Percentiles rank a stretch among this genome's conserved stretches.
Evolutionary conservation across 192 early-diverging fungal genomes (phyloP).

Genomic region (Kickxella alabastrina): DNA sequence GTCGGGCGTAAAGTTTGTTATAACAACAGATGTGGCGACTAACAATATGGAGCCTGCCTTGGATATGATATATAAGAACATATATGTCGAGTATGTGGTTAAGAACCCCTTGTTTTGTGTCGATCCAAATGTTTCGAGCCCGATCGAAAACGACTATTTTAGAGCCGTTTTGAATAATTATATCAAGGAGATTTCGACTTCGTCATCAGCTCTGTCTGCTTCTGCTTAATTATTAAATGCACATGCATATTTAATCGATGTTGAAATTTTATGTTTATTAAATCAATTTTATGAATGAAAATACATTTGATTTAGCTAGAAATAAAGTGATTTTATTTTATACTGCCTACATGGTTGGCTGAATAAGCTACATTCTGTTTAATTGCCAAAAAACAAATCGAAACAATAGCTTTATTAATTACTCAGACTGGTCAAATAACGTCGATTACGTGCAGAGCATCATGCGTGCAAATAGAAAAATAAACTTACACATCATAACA

Average conservation of each 20-base stretch:
- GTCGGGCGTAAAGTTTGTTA: slow-evolving; percentile 81
- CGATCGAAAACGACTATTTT: slow-evolving; percentile 53
- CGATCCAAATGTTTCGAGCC: slow-evolving; percentile 37
- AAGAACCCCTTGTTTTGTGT: slow-evolving; percentile 77
- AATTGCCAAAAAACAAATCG: no score
- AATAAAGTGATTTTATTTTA: no score
- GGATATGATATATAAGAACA: slow-evolving; percentile 74
- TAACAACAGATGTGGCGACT: slow-evolving; percentile 73
- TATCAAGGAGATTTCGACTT: slow-evolving; percentile 35
- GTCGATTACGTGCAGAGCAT: no score
- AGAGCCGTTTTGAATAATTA: slow-evolving; percentile 48
- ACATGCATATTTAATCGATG: slow-evolving; percentile 5
- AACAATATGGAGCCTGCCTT: slow-evolving; percentile 67
- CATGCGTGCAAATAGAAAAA: no score
- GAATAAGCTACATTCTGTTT: no score
- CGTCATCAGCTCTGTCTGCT: neutral
- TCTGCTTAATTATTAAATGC: neutral
- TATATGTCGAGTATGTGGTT: slow-evolving; percentile 91
- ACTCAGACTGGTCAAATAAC: no score
- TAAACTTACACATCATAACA: no score
- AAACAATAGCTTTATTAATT: no score
- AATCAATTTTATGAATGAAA: slow-evolving; percentile 2
- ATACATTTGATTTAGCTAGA: neutral
- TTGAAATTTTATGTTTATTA: neutral
- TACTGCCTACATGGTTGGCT: no score